Percentiles rank a stretch among this genome's conserved stretches.
These are phyloP conservation scores for Aspergillus sp. DNA, from an alignment of 2,329 filamentous ascomycete species.

Conservation along the genomic window DNA sequence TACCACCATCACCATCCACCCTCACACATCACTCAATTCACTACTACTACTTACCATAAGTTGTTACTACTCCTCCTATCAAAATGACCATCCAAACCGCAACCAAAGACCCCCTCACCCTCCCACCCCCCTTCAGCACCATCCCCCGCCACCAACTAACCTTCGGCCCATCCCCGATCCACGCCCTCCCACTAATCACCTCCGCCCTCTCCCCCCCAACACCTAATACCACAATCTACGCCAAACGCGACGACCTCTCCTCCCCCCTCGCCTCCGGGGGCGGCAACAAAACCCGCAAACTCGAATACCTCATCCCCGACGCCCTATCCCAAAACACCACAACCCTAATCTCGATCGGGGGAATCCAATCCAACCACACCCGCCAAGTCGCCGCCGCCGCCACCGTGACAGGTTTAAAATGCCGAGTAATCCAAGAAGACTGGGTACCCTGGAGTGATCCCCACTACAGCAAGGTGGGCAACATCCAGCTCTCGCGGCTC, in stretches of 20 bases:
- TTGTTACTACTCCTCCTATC: background rate
- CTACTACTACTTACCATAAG: background rate
- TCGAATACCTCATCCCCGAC: constrained; percentile 70
- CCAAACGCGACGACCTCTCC: constrained; percentile 73
- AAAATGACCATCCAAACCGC: background rate
- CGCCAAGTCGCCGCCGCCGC: constrained; percentile 67
- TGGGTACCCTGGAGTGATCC: constrained; percentile 66
- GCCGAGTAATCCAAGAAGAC: constrained; percentile 62
- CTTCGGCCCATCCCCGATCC: constrained; percentile 69
- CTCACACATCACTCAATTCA: no score
- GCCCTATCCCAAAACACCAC: constrained; percentile 59
- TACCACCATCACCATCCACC: no score
- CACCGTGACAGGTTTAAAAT: constrained; percentile 56
- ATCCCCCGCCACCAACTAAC: constrained; percentile 65
- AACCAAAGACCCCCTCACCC: constrained; percentile 24
- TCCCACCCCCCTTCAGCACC: constrained; percentile 63
- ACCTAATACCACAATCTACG: constrained; percentile 57
- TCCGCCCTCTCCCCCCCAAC: constrained; percentile 53
- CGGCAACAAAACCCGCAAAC: constrained; percentile 70
- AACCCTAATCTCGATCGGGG: constrained; percentile 67
- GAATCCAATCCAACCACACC: constrained; percentile 71
- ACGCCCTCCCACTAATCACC: constrained; percentile 66
- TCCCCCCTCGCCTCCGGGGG: constrained; percentile 68
- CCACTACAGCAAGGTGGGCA: constrained; percentile 66
- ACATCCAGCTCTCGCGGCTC: constrained; percentile 69